A percentile compares a stretch with the other conserved stretches of the same genome.
Conservation (phyloP, 129 eudicot species). For the Oenanthe sinensis region DNA sequence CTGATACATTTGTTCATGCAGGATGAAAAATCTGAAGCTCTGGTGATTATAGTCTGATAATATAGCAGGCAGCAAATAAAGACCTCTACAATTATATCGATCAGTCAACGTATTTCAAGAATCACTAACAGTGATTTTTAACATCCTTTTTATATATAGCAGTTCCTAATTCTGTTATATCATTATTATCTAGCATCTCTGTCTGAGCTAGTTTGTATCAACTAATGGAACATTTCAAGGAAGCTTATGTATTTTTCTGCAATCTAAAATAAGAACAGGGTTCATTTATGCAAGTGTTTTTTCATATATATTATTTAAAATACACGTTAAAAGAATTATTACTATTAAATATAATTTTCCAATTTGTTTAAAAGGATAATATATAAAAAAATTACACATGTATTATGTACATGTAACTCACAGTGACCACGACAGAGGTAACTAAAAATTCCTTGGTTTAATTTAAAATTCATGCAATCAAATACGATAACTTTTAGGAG, state of each 20-base stretch:
- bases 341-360: too few species aligned
- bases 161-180: not conserved
- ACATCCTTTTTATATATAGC: not conserved
- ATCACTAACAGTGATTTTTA: not conserved
- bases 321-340: too few species aligned
- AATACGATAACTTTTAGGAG: too few species aligned
- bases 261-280: not conserved
- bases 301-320: too few species aligned
- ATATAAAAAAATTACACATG: too few species aligned
- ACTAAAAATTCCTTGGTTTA: too few species aligned
- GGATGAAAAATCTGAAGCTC: constrained; percentile 24
- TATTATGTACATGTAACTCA: too few species aligned
- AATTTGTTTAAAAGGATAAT: too few species aligned
- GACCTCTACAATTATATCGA: not conserved
- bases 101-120: not conserved
- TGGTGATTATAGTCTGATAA: not conserved
- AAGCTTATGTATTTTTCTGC: not conserved
- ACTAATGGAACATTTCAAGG: not conserved
- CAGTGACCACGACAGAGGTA: too few species aligned
- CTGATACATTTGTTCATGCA: constrained; percentile 15
- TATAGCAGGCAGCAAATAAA: constrained; percentile 23
- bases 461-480: too few species aligned
- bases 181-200: not conserved
- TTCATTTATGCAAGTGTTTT: not conserved
- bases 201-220: not conserved